Evolutionary conservation across 2,329 filamentous ascomycete genomes (phyloP).

Genomic region (Ophiostoma sp.): DNA sequence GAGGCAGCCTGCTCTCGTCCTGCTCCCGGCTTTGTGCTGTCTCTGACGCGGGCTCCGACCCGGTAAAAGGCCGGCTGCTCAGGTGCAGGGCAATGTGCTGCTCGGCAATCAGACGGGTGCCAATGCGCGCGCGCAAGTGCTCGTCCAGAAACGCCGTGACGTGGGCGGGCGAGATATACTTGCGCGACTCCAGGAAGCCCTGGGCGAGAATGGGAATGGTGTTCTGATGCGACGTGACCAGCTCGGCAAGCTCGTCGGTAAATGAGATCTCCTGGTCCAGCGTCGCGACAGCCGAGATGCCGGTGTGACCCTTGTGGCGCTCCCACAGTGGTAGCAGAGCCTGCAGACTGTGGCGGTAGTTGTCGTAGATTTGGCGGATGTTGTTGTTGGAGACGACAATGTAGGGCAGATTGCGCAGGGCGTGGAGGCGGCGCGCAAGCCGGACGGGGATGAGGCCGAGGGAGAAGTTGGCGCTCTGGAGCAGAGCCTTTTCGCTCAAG

Average conservation of each 20-base stretch:
- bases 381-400: conserved; percentile 98
- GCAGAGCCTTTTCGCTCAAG: conserved; percentile 70
- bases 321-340: conserved; percentile 79
- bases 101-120: conserved; percentile 88
- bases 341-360: conserved; percentile 89
- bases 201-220: conserved; percentile 89
- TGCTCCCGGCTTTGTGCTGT: conserved; percentile 38
- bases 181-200: conserved; percentile 87
- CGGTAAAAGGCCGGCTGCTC: conserved; percentile 58
- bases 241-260: conserved; percentile 84
- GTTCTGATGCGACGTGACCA: conserved; percentile 91
- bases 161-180: conserved; percentile 75
- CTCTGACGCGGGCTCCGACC: conserved; percentile 45
- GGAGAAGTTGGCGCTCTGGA: conserved; percentile 92
- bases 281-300: conserved; percentile 47
- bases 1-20: conserved; percentile 31
- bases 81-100: conserved; percentile 91
- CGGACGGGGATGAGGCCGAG: conserved; percentile 86
- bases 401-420: conserved; percentile 86
- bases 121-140: conserved; percentile 88
- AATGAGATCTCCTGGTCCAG: conserved; percentile 86
- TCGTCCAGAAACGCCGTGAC: conserved; percentile 92
- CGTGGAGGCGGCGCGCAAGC: conserved; percentile 88
- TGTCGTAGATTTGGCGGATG: conserved; percentile 89
- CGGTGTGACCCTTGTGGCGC: conserved; percentile 32